Evolutionary conservation across 108 stramenopile genomes (phyloP).

Genomic region (Nitzschia sp.): DNA sequence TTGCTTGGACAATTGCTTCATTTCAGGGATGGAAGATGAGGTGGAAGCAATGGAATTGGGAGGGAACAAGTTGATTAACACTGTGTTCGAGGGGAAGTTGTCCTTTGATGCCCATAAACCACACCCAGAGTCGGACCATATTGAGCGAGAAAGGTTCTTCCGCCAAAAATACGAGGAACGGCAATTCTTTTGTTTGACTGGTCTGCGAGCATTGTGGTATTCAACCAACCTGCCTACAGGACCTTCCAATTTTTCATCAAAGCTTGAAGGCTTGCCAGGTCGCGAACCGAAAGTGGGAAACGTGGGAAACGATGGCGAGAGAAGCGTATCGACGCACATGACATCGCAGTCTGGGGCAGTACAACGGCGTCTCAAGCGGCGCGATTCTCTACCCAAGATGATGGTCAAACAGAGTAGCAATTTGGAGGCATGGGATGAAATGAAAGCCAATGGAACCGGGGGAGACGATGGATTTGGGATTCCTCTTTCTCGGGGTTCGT

Average conservation of each 20-base stretch:
- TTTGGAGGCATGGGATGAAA: too few species aligned
- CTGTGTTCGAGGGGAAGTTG: conserved; percentile 56
- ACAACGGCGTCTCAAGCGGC: neutral
- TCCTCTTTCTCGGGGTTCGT: too few species aligned
- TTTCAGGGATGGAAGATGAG: conserved; percentile 62
- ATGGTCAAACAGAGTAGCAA: neutral
- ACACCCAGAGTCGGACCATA: conserved; percentile 40
- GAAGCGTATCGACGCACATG: neutral
- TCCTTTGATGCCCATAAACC: conserved; percentile 41
- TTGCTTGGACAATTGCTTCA: too few species aligned
- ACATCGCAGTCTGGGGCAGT: neutral
- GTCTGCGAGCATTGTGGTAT: neutral
- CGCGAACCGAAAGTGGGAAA: neutral
- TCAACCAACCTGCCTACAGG: neutral
- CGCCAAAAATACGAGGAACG: conserved; percentile 65
- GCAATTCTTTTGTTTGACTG: conserved; percentile 34
- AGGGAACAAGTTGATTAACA: conserved; percentile 62
- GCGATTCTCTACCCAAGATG: neutral
- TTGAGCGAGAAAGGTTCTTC: conserved; percentile 57
- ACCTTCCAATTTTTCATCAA: neutral
- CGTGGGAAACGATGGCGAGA: neutral
- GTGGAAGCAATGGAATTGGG: conserved; percentile 70
- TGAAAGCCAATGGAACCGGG: too few species aligned
- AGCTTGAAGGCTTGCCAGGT: too few species aligned
- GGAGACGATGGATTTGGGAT: too few species aligned